Percentiles rank a stretch among this genome's conserved stretches.
phyloP scores from a whole-genome alignment of 176 grass and related monocot species.

The Otatea glauca region DNA sequence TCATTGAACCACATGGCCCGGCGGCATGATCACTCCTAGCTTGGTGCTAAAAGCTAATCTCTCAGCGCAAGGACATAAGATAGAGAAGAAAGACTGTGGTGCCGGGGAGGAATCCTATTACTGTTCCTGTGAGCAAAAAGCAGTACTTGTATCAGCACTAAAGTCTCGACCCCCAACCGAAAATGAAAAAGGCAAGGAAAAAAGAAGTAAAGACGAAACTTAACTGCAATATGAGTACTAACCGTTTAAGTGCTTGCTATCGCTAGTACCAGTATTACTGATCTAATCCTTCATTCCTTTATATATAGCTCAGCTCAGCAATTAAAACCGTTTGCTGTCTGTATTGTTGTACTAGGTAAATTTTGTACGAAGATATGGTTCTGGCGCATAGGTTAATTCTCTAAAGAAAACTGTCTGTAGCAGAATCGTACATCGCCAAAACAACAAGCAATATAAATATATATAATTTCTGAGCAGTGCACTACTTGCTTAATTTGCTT shows the following conservation, averaged over 20 bases:
- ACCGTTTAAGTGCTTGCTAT: too few relatives aligned
- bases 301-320: neutral
- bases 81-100: neutral
- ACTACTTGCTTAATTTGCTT: too few relatives aligned
- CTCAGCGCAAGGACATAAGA: neutral
- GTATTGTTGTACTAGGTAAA: neutral
- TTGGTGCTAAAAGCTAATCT: neutral
- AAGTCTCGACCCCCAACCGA: slow-evolving; percentile 5
- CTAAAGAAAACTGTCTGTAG: neutral
- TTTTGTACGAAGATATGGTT: neutral
- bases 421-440: too few relatives aligned
- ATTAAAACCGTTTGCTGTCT: neutral
- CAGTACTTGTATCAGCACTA: neutral
- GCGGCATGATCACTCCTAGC: neutral
- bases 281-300: too few relatives aligned
- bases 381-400: too few relatives aligned
- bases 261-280: too few relatives aligned
- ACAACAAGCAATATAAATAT: too few relatives aligned
- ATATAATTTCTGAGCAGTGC: too few relatives aligned
- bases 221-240: neutral
- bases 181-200: neutral
- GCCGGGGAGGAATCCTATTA: neutral
- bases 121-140: neutral
- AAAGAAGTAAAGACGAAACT: neutral
- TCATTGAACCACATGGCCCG: slow-evolving; percentile 30